Base-by-base conservation (phyloP, 768 basidiomycete genomes). In the Kwoniella europaea region DNA sequence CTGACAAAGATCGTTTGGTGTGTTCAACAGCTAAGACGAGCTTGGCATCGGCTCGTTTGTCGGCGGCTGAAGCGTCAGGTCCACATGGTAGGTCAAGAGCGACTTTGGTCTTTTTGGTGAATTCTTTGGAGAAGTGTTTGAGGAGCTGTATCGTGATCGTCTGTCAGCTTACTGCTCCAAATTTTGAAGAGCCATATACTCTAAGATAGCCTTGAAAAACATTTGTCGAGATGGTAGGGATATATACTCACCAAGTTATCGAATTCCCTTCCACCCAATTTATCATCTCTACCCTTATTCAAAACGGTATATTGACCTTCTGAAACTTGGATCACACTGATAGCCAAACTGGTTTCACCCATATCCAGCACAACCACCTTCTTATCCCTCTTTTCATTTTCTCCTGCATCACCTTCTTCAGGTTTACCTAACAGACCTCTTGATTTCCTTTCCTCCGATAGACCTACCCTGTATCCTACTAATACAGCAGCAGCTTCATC, bases 101-200 rank as follows among this genome's bases (percentile, higher is more conserved):
- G 24, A 88, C 88, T 83, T 92, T 93, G 18, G 91, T 94, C 86
- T 97, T 99, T 85, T 98, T 98, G 61, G 92, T 92, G 84, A 99
- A 99, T 74, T 99, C 96, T 81, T 93, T 90, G 64, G 92, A 90
- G 83, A 99, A 97, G 86, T 92, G 92, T 71, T 91, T 90, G 85
- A 97, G 89, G 53, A 98, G 87, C 79, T 90, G 88, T 7, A 35
- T n/a, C n/a, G n/a, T n/a, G 4, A 29, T 29, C 29, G 29, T 4
- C 29, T 29, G 4, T 29, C 29, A 29, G 29, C 29, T n/a, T n/a
- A n/a, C n/a, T n/a, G n/a, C n/a, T n/a, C n/a, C n/a, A n/a, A n/a
- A n/a, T n/a, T n/a, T n/a, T n/a, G n/a, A n/a, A n/a, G n/a, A n/a
- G n/a, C n/a, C n/a, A n/a, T n/a, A n/a, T n/a, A n/a, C n/a, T n/a